These are phyloP conservation scores for Annulohypoxylon moriforme DNA, from an alignment of 495 filamentous ascomycete genomes.

Conservation along the genomic window DNA sequence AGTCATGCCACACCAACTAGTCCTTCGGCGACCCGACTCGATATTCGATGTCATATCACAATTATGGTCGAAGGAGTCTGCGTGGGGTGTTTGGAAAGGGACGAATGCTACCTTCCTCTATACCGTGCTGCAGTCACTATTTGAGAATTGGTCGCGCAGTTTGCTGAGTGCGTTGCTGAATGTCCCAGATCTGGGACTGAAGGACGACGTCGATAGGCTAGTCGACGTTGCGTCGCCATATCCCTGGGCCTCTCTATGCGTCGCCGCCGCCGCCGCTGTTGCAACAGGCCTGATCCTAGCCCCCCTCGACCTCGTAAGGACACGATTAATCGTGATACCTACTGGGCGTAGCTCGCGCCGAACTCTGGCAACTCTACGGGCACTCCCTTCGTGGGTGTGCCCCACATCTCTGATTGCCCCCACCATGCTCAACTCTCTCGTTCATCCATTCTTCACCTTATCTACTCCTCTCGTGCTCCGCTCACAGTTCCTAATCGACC, in stretches of 20 bases:
- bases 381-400: constrained; percentile 80
- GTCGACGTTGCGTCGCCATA: constrained; percentile 75
- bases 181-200: constrained; percentile 79
- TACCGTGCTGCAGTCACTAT: constrained; percentile 81
- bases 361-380: constrained; percentile 76
- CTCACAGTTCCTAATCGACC: constrained; percentile 80
- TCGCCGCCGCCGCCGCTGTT: constrained; percentile 85
- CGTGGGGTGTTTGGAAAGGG: constrained; percentile 94
- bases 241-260: constrained; percentile 75
- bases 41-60: constrained; percentile 82
- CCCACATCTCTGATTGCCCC: constrained; percentile 77
- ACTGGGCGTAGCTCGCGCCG: constrained; percentile 76
- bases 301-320: constrained; percentile 90
- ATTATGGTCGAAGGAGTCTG: constrained; percentile 89
- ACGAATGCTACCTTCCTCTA: constrained; percentile 92
- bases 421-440: constrained; percentile 84
- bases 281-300: constrained; percentile 81
- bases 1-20: constrained; percentile 69
- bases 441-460: constrained; percentile 82
- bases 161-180: constrained; percentile 85
- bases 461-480: constrained; percentile 85
- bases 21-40: constrained; percentile 74
- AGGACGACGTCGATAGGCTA: constrained; percentile 61
- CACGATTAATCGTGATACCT: constrained; percentile 86
- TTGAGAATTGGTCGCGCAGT: constrained; percentile 87